Evolutionary conservation across 2,329 filamentous ascomycete species (phyloP).

Genomic region (Fusarium poae): DNA sequence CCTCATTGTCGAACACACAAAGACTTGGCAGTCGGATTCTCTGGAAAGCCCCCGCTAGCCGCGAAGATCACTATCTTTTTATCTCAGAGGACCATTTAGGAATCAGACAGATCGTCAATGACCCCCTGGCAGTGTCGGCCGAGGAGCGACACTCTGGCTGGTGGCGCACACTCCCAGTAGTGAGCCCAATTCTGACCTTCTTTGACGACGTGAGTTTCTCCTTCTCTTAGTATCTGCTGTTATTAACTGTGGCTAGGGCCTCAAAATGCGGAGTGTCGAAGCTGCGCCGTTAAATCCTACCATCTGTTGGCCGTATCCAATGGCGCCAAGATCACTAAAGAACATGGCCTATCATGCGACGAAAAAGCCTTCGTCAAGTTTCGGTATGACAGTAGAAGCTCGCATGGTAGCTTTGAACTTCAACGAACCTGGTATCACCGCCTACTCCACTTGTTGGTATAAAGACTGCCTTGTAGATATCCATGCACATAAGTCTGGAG

Average conservation of each 20-base stretch:
- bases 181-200: background rate
- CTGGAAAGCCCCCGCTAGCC: background rate
- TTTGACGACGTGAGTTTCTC: slow-evolving; percentile 22
- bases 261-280: slow-evolving; percentile 26
- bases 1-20: slow-evolving; percentile 21
- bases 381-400: slow-evolving; percentile 4
- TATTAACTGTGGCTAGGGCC: slow-evolving; percentile 19
- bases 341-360: slow-evolving; percentile 13
- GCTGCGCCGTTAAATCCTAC: slow-evolving; percentile 2
- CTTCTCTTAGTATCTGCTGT: background rate
- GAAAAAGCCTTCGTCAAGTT: background rate
- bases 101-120: slow-evolving; percentile 19
- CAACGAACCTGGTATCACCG: slow-evolving; percentile 15
- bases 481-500: slow-evolving; percentile 10
- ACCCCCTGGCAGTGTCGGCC: background rate
- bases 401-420: slow-evolving; percentile 23
- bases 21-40: slow-evolving; percentile 1
- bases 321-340: slow-evolving; percentile 1
- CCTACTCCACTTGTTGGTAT: slow-evolving; percentile 33
- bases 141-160: slow-evolving; percentile 1
- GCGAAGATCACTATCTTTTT: slow-evolving; percentile 3
- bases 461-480: slow-evolving; percentile 9
- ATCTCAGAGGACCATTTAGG: slow-evolving; percentile 35
- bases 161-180: slow-evolving; percentile 30
- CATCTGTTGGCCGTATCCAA: slow-evolving; percentile 23